Conservation (phyloP, 2,329 filamentous ascomycete genomes). For the Diaporthe ampelina region DNA sequence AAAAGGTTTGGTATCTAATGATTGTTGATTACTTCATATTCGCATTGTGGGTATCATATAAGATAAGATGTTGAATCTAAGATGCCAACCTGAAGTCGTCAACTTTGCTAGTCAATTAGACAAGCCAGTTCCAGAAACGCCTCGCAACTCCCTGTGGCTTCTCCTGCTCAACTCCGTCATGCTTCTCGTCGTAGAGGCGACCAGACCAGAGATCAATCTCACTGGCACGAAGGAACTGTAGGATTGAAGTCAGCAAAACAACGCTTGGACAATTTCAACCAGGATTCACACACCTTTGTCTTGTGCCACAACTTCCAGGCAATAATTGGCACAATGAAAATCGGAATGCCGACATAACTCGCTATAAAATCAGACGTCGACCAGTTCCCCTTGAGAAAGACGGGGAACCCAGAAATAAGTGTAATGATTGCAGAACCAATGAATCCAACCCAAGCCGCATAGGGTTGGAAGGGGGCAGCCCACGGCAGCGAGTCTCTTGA, state of each 20-base stretch:
- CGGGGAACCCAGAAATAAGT: constrained; percentile 59
- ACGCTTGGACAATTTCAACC: too few species aligned
- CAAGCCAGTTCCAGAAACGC: constrained; percentile 36
- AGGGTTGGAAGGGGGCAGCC: constrained; percentile 51
- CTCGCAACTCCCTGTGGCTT: constrained; percentile 27
- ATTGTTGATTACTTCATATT: background rate
- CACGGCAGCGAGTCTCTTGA: constrained; percentile 49
- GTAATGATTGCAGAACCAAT: constrained; percentile 59
- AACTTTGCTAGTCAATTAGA: background rate
- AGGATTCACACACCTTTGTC: constrained; percentile 33
- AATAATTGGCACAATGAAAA: constrained; percentile 42
- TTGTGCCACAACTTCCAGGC: constrained; percentile 38
- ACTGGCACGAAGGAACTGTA: constrained; percentile 34
- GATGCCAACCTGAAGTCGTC: background rate
- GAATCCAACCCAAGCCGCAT: constrained; percentile 58
- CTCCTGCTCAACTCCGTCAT: constrained; percentile 21
- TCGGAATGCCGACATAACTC: constrained; percentile 51
- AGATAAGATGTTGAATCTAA: constrained; percentile 32
- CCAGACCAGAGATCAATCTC: constrained; percentile 71
- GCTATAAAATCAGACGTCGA: constrained; percentile 56
- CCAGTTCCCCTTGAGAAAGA: constrained; percentile 56
- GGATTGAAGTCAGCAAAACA: constrained; percentile 1
- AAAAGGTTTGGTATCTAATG: background rate
- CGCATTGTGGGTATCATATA: constrained; percentile 23
- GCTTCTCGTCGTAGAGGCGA: constrained; percentile 34